Evolutionary conservation across 257 asterid genomes (phyloP).

Genomic region (Schizonepeta tenuifolia): DNA sequence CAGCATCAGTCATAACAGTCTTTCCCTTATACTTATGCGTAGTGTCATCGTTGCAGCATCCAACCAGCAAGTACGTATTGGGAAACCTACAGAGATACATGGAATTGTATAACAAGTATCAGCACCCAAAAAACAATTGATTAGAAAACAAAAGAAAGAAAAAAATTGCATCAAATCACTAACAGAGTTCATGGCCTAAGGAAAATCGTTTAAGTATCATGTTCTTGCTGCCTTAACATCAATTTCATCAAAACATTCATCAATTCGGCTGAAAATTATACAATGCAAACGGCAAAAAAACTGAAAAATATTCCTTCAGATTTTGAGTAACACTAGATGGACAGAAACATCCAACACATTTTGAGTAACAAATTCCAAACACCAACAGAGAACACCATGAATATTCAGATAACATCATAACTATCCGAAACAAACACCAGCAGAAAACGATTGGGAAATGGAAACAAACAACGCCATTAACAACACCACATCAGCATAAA

Average conservation of each 20-base stretch:
- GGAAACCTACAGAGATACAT: constrained; percentile 53
- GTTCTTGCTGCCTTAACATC: constrained; percentile 20
- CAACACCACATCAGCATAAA: background rate
- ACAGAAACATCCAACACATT: background rate
- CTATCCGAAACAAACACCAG: background rate
- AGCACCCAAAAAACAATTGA: background rate
- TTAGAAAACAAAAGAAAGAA: too few relatives aligned
- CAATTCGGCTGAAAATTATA: background rate
- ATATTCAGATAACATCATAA: background rate
- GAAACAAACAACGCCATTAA: constrained; percentile 7
- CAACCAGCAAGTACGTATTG: constrained; percentile 67
- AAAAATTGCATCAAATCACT: background rate
- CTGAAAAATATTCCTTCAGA: constrained; percentile 9
- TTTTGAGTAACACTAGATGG: background rate
- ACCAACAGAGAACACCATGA: background rate
- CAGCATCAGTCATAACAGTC: constrained; percentile 73
- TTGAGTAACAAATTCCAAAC: constrained; percentile 13
- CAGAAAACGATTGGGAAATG: background rate
- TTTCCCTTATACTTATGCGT: constrained; percentile 81
- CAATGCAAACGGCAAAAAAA: background rate
- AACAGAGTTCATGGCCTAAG: background rate
- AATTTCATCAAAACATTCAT: background rate
- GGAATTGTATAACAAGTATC: constrained; percentile 8
- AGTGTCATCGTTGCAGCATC: constrained; percentile 74
- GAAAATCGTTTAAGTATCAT: background rate